Conservation (phyloP, 805 yeast species). For the Alloascoidea africana region DNA sequence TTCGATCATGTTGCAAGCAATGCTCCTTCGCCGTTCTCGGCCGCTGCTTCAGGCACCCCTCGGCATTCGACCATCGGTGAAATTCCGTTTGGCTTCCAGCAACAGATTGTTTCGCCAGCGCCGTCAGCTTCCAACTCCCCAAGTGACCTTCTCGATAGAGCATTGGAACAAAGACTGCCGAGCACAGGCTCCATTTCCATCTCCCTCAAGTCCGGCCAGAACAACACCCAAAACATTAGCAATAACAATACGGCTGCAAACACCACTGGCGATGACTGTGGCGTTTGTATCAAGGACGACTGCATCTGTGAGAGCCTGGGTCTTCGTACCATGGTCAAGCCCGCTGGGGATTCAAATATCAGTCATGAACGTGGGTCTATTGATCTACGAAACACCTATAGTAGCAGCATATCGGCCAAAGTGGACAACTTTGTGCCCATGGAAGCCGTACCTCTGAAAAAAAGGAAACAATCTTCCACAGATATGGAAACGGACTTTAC, state of each 20-base stretch:
- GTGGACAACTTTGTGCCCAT: conserved; percentile 33
- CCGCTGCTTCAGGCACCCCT: neutral
- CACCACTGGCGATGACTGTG: conserved; percentile 28
- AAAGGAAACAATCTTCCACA: conserved; percentile 11
- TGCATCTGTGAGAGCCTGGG: conserved; percentile 42
- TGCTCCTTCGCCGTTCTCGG: conserved; percentile 11
- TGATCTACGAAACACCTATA: conserved; percentile 6
- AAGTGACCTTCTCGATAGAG: conserved; percentile 17
- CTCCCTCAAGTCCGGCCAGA: conserved; percentile 1
- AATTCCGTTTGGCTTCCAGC: neutral
- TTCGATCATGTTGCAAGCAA: conserved; percentile 1
- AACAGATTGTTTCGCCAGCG: conserved; percentile 37
- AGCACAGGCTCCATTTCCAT: conserved; percentile 8
- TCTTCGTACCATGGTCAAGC: conserved; percentile 23
- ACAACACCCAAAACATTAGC: conserved; percentile 4
- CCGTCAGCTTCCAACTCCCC: conserved; percentile 32
- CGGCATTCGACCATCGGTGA: neutral
- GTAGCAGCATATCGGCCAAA: conserved; percentile 11
- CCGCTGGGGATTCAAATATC: neutral
- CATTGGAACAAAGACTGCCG: conserved; percentile 19
- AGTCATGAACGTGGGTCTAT: conserved; percentile 7
- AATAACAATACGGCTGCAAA: conserved; percentile 8
- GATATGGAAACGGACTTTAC: conserved; percentile 45
- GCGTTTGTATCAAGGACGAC: conserved; percentile 52
- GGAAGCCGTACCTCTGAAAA: conserved; percentile 44